phyloP scores from a whole-genome alignment of 306 rosid species.

The Rosa persica region DNA sequence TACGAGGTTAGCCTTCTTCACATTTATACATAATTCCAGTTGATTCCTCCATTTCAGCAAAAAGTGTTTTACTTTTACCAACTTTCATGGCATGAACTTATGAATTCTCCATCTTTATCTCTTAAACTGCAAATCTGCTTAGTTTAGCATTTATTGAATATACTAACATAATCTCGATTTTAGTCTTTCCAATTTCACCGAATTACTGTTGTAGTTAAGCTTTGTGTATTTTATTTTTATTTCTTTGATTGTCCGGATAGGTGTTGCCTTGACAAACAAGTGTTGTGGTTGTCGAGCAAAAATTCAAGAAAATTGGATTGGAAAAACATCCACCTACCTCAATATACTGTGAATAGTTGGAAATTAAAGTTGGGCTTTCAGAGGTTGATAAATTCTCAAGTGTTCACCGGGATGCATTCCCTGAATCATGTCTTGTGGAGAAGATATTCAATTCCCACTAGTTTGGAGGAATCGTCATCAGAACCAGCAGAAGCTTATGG shows the following conservation, averaged over 20 bases:
- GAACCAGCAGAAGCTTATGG: conserved; percentile 24
- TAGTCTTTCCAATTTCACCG: background rate
- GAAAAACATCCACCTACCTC: conserved; percentile 26
- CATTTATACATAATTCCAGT: background rate
- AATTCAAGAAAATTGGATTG: conserved; percentile 20
- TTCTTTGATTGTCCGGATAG: conserved; percentile 27
- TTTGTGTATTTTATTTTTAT: background rate
- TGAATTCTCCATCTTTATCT: background rate
- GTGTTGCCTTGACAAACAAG: conserved; percentile 33
- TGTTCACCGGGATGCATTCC: conserved; percentile 19
- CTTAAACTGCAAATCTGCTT: background rate
- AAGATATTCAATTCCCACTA: conserved; percentile 23
- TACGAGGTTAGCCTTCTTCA: conserved; percentile 22
- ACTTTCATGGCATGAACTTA: background rate
- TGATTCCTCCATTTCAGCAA: background rate
- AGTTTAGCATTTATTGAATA: background rate
- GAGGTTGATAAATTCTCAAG: conserved; percentile 28
- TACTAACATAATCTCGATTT: background rate
- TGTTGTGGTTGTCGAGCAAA: conserved; percentile 19
- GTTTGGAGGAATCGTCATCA: conserved; percentile 39
- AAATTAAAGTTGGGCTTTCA: conserved; percentile 22
- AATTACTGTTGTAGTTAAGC: background rate
- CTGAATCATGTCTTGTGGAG: conserved; percentile 17
- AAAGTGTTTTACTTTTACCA: background rate
- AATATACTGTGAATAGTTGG: conserved; percentile 7